These are phyloP conservation scores for Aspergillus aculeatus DNA, from an alignment of 2,329 filamentous ascomycete genomes.

Conservation along the genomic window DNA sequence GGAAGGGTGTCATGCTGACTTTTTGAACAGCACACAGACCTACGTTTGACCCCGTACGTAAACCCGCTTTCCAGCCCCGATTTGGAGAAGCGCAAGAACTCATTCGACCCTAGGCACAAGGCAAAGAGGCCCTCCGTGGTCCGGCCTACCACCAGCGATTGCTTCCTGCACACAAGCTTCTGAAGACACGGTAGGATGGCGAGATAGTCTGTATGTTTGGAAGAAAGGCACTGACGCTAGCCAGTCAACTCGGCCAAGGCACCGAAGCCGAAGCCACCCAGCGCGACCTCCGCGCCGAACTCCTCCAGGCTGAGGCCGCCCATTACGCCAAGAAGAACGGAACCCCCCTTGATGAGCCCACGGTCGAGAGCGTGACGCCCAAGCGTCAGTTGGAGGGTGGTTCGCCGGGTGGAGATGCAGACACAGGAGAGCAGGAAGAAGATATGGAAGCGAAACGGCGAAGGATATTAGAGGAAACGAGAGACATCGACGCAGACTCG, in stretches of 20 bases:
- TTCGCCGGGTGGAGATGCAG: constrained; percentile 34
- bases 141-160: constrained; percentile 95
- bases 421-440: constrained; percentile 51
- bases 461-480: constrained; percentile 81
- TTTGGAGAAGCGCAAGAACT: constrained; percentile 26
- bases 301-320: constrained; percentile 81
- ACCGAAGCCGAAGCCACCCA: constrained; percentile 68
- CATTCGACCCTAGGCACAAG: constrained; percentile 63
- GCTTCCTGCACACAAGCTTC: constrained; percentile 85
- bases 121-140: constrained; percentile 91
- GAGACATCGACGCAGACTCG: constrained; percentile 81
- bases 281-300: constrained; percentile 84
- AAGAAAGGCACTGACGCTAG: constrained; percentile 18
- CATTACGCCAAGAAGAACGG: constrained; percentile 85
- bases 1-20: constrained; percentile 20
- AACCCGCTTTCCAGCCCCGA: not conserved
- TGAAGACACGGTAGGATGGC: constrained; percentile 70
- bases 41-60: constrained; percentile 85
- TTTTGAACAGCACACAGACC: constrained; percentile 68
- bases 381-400: constrained; percentile 66
- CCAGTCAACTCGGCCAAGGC: constrained; percentile 81
- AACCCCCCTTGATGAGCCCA: constrained; percentile 50
- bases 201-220: not conserved
- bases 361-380: constrained; percentile 40
- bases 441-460: constrained; percentile 79